Evolutionary conservation across 108 stramenopile species (phyloP).

Genomic region (Cyclotella cryptica): DNA sequence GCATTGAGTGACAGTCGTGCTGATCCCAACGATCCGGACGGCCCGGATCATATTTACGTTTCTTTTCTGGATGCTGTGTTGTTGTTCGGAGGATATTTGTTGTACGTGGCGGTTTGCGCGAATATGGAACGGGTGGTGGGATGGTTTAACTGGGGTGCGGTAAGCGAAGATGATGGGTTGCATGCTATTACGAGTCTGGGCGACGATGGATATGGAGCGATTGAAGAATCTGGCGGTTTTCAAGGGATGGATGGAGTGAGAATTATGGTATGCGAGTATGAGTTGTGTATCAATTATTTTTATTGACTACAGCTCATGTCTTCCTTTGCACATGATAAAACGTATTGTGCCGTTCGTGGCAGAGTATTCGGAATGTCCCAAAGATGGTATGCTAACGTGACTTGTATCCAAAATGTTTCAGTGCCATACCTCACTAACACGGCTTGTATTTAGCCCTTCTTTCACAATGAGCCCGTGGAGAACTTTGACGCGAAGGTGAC

Average conservation of each 20-base stretch:
- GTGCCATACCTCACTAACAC: neutral
- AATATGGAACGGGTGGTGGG: constrained; percentile 55
- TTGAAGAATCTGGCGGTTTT: neutral
- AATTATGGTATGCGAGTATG: neutral
- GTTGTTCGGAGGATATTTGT: constrained; percentile 74
- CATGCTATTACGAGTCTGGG: neutral
- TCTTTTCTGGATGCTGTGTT: constrained; percentile 61
- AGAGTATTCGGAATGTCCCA: constrained; percentile 16
- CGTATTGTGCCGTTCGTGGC: neutral
- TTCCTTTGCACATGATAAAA: neutral
- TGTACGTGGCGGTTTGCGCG: constrained; percentile 76
- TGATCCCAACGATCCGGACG: constrained; percentile 28
- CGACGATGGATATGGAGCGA: constrained; percentile 1
- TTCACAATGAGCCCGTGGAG: constrained; percentile 35
- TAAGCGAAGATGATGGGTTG: constrained; percentile 9
- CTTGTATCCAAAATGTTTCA: neutral
- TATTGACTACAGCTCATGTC: too few relatives aligned
- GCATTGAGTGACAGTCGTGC: constrained; percentile 58
- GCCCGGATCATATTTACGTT: constrained; percentile 66
- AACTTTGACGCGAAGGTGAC: constrained; percentile 27
- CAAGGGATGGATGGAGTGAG: neutral
- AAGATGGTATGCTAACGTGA: neutral
- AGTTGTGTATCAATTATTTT: too few relatives aligned
- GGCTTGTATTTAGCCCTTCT: constrained; percentile 13
- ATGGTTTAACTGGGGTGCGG: neutral